Conservation (phyloP, 768 basidiomycete genomes). For the Cantharellus cinnabarinus region DNA sequence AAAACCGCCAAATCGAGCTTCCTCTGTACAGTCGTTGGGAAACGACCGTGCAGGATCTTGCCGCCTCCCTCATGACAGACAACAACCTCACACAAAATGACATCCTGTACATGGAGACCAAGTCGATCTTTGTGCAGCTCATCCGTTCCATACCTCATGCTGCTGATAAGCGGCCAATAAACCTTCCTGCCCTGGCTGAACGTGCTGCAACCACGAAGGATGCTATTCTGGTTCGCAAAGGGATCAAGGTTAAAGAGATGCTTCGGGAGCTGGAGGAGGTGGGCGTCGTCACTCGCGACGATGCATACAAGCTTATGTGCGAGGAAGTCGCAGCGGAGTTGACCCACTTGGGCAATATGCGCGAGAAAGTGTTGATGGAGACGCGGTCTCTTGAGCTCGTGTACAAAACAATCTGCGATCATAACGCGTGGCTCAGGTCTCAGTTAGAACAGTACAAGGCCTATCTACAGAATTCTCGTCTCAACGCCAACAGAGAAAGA, state of each 20-base stretch:
- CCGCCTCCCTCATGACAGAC: slow-evolving; percentile 72
- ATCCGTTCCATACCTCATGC: slow-evolving; percentile 82
- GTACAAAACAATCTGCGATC: slow-evolving; percentile 98
- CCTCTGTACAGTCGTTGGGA: slow-evolving; percentile 96
- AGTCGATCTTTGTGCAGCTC: slow-evolving; percentile 96
- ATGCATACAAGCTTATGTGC: slow-evolving; percentile 88
- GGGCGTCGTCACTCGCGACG: slow-evolving; percentile 59
- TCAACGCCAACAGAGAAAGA: slow-evolving; percentile 77
- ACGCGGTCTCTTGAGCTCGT: slow-evolving; percentile 86
- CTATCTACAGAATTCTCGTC: slow-evolving; percentile 90
- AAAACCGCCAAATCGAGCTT: slow-evolving; percentile 86
- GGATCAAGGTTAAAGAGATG: slow-evolving; percentile 99
- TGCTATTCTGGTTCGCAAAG: slow-evolving; percentile 81
- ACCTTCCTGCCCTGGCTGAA: slow-evolving; percentile 77
- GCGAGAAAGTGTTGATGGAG: slow-evolving; percentile 87
- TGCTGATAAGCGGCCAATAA: slow-evolving; percentile 71
- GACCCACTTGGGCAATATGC: slow-evolving; percentile 84
- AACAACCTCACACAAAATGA: slow-evolving; percentile 93
- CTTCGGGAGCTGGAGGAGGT: slow-evolving; percentile 84
- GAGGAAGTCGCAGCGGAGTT: slow-evolving; percentile 94
- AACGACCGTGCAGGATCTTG: slow-evolving; percentile 93
- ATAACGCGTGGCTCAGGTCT: slow-evolving; percentile 89
- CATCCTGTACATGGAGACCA: slow-evolving; percentile 99
- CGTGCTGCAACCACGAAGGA: slow-evolving; percentile 95
- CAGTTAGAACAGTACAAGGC: slow-evolving; percentile 99